Evolutionary conservation across 2,329 filamentous ascomycete species (phyloP).

Genomic region (Ceratocystis diversiconidia): DNA sequence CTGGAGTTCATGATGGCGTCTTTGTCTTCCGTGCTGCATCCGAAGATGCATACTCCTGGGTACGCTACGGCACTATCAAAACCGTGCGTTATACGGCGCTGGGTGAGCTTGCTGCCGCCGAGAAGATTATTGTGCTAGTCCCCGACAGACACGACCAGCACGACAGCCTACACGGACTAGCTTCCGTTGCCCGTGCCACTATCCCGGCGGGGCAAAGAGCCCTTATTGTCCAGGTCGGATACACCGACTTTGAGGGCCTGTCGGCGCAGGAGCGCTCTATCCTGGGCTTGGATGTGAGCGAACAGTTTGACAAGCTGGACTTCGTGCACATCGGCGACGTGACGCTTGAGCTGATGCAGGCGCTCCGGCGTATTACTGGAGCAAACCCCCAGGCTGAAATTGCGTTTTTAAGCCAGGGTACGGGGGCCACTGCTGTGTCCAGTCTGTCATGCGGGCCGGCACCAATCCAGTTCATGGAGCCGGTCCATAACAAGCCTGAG

Average conservation of each 20-base stretch:
- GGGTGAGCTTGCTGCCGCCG: not conserved
- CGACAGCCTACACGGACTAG: not conserved
- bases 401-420: conserved; percentile 4
- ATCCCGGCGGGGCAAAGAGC: not conserved
- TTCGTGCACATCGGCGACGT: conserved; percentile 6
- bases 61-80: not conserved
- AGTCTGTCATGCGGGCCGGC: conserved; percentile 4
- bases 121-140: not conserved
- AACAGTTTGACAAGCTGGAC: not conserved
- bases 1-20: not conserved
- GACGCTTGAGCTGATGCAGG: conserved; percentile 5
- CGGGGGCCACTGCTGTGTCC: conserved; percentile 7
- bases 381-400: not conserved
- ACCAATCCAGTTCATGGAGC: conserved; percentile 2
- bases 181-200: not conserved
- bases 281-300: not conserved
- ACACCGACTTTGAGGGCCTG: not conserved
- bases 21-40: not conserved
- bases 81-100: not conserved
- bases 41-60: not conserved
- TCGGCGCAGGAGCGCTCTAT: not conserved
- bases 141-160: not conserved
- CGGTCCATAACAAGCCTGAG: not conserved
- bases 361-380: not conserved
- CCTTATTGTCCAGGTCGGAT: not conserved